Evolutionary conservation across 345 rosid genomes (phyloP), one percentile per base, ranked within the genome.

Genomic region (Eucalyptus pauciflora): DNA sequence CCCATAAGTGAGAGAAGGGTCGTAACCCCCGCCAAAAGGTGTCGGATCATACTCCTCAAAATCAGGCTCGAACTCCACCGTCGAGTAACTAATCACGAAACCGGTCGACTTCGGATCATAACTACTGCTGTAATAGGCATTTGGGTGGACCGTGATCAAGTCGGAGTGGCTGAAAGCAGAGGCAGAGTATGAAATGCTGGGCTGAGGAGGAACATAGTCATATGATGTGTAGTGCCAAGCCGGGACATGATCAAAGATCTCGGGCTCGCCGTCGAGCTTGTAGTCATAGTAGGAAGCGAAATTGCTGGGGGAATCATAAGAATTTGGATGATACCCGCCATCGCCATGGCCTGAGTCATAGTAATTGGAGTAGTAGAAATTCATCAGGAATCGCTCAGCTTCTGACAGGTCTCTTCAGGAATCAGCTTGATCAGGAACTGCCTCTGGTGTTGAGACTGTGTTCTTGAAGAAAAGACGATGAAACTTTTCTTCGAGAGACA

Each of bases 11-110:
- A 86, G 88, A 91, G 88, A 91, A 25, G 79, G 91, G 86, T 96
- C 96, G 54, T 93, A 96, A 50, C 99, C 98, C 54, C 99, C 99
- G 17, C 86, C 93, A 46, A 93, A 97, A 89, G 99, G 98, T 7
- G 96, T 96, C 25, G 97, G 93, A 81, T 96, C 99, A 45, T 94
- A 95, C 3, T 97, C 98, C 6, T 95, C 96, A 37, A 94, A 96
- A 2, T 89, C 95, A 41, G 93, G 90, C 87, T 91, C 92, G 87
- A 93, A 94, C 52, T 90, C 95, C 4, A 91, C 88, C 58, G 93
- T 94, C 64, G 58, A 91, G 89, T 91, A 85, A 50, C 94, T 93
- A 80, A 95, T 87, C 5, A 50, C 91, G 52, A 93, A 93, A 33
- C 88, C 93, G 86, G 97, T 92, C 83, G 85, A 89, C 13, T 58